phyloP scores from a whole-genome alignment of 805 yeast genomes.

The Saccharomycopsis guyanensis region DNA sequence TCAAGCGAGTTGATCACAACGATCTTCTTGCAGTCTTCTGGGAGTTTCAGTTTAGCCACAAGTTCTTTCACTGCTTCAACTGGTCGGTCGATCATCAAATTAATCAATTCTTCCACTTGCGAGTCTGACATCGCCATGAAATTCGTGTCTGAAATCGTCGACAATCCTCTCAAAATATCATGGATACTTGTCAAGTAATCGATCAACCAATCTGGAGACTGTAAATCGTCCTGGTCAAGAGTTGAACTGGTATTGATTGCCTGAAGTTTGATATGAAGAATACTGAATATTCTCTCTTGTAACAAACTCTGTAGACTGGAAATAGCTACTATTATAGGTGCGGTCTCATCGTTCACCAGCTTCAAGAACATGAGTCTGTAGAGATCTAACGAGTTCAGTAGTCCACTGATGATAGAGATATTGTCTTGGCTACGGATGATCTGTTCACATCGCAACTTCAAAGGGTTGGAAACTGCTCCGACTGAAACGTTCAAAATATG shows the following conservation, averaged over 20 bases:
- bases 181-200: slow-evolving; percentile 57
- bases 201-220: slow-evolving; percentile 79
- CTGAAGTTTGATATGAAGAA: slow-evolving; percentile 32
- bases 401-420: slow-evolving; percentile 45
- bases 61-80: slow-evolving; percentile 26
- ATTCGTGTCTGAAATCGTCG: slow-evolving; percentile 26
- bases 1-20: slow-evolving; percentile 55
- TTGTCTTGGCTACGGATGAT: slow-evolving; percentile 58
- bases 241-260: slow-evolving; percentile 10
- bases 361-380: slow-evolving; percentile 57
- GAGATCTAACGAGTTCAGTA: slow-evolving; percentile 56
- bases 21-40: slow-evolving; percentile 31
- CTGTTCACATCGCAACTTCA: slow-evolving; percentile 60
- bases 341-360: slow-evolving; percentile 22
- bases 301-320: slow-evolving; percentile 29
- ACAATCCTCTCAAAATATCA: slow-evolving; percentile 42
- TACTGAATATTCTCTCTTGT: slow-evolving; percentile 33
- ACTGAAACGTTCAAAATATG: slow-evolving; percentile 43
- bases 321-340: slow-evolving; percentile 25
- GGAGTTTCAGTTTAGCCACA: slow-evolving; percentile 24
- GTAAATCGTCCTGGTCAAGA: slow-evolving; percentile 36
- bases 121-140: slow-evolving; percentile 36
- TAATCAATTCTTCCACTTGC: slow-evolving; percentile 32
- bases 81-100: slow-evolving; percentile 37
- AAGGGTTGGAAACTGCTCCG: slow-evolving; percentile 48